phyloP scores from a whole-genome alignment of 495 filamentous ascomycete genomes.

The Bacidia rubella region DNA sequence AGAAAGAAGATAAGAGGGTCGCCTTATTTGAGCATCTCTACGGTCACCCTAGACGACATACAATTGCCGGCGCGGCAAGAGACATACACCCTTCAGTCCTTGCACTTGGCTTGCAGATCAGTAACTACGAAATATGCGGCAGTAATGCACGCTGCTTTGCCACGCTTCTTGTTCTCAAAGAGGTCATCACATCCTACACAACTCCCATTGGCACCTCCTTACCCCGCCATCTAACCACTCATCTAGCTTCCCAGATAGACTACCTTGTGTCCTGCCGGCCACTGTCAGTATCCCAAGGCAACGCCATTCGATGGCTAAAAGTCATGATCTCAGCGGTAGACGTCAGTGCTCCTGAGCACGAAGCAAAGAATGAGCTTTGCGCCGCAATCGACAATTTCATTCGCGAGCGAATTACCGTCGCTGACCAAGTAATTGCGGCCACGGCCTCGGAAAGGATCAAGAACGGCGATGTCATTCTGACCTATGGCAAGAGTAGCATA shows the following conservation, averaged over 20 bases:
- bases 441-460: conserved; percentile 62
- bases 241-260: conserved; percentile 88
- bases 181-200: conserved; percentile 86
- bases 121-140: conserved; percentile 76
- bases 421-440: conserved; percentile 68
- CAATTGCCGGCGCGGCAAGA: conserved; percentile 61
- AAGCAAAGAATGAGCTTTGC: conserved; percentile 63
- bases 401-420: conserved; percentile 73
- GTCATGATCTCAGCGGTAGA: conserved; percentile 75
- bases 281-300: conserved; percentile 87
- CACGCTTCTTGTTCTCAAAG: conserved; percentile 77
- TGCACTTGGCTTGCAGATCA: conserved; percentile 78
- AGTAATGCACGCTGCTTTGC: conserved; percentile 80
- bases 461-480: conserved; percentile 70
- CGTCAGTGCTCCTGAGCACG: conserved; percentile 60
- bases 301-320: conserved; percentile 89
- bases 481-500: conserved; percentile 77
- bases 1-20: conserved; percentile 55
- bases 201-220: conserved; percentile 74
- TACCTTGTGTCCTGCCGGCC: conserved; percentile 86
- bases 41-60: conserved; percentile 55
- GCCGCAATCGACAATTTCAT: conserved; percentile 82
- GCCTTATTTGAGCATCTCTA: conserved; percentile 79
- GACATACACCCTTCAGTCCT: conserved; percentile 85
- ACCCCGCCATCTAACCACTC: conserved; percentile 80